Conservation (phyloP, 192 early-diverging fungal genomes). For the Umbelopsis ramanniana region DNA sequence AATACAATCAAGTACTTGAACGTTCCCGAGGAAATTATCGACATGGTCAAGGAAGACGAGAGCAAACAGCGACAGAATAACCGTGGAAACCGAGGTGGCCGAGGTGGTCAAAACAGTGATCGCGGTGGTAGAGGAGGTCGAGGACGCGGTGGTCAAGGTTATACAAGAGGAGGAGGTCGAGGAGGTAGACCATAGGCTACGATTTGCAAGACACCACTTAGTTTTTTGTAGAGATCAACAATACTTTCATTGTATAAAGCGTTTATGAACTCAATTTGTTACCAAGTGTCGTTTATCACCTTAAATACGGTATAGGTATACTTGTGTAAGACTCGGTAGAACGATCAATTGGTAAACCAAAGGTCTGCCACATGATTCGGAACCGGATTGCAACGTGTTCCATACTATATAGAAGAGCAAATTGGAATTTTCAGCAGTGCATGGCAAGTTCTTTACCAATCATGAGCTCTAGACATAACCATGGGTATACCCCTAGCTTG, state of each 20-base stretch:
- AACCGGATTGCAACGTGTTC: too few relatives aligned
- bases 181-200: constrained; percentile 41
- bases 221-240: constrained; percentile 17
- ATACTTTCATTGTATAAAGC: constrained; percentile 18
- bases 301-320: too few relatives aligned
- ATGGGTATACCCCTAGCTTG: neutral
- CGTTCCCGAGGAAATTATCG: constrained; percentile 90
- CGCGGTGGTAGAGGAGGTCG: constrained; percentile 50
- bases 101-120: constrained; percentile 40
- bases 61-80: constrained; percentile 53
- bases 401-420: too few relatives aligned
- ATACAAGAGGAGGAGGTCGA: constrained; percentile 49
- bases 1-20: constrained; percentile 85
- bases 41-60: constrained; percentile 89
- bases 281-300: too few relatives aligned
- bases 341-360: too few relatives aligned
- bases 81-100: constrained; percentile 44
- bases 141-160: constrained; percentile 55
- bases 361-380: too few relatives aligned
- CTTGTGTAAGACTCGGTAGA: too few relatives aligned
- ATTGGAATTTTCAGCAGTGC: too few relatives aligned
- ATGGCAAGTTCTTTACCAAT: too few relatives aligned
- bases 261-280: neutral
- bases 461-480: too few relatives aligned
- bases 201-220: neutral